Evolutionary conservation across 2,329 filamentous ascomycete species (phyloP), one percentile per base, ranked within the genome.

Genomic region (Madurella fahalii): DNA sequence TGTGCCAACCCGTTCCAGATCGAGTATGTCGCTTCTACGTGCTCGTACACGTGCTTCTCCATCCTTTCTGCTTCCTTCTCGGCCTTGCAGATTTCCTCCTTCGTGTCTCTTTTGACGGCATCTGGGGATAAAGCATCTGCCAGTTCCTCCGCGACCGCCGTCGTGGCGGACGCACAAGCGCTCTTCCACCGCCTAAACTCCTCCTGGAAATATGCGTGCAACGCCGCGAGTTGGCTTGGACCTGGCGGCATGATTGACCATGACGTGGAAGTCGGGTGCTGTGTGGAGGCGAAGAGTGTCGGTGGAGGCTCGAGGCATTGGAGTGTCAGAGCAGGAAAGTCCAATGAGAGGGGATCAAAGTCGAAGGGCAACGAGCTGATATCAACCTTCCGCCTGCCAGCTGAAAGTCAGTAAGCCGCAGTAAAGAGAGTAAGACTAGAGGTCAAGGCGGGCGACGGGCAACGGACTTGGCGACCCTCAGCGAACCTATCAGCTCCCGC

Each of bases 301-400:
- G 89, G 85, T 2, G 92, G 90, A 9, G 89, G 79, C 37, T 87
- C 83, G 1, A 97, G 82, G 61, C 93, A 86, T 59, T 87, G 89
- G 11, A 96, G 81, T 37, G 87, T 90, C 40, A 97, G 79, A 7
- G 88, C 85, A 7, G 92, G 90, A 65, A 96, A 96, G 56, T 90
- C 90, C 68, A 95, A 83, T 5, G 87, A 79, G 57, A 92, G 82
- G 34, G 93, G 87, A 61, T 96, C 89, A 72, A 96, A 95, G 61
- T 93, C 88, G 63, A 86, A 86, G 2, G 83, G 82, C 62, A 76
- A 74, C 9, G 80, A 79, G 49, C 74, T 73, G 60, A 77, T 74
- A 57, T 83, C 77, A 47, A 83, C 73, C 45, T 82, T 76, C 63
- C 78, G 76, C 63, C 82, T 84, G 58, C 18, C 41, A 17, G 13